These are phyloP conservation scores for Tolypocladium inflatum DNA, from an alignment of 2,329 filamentous ascomycete genomes.

Conservation along the genomic window DNA sequence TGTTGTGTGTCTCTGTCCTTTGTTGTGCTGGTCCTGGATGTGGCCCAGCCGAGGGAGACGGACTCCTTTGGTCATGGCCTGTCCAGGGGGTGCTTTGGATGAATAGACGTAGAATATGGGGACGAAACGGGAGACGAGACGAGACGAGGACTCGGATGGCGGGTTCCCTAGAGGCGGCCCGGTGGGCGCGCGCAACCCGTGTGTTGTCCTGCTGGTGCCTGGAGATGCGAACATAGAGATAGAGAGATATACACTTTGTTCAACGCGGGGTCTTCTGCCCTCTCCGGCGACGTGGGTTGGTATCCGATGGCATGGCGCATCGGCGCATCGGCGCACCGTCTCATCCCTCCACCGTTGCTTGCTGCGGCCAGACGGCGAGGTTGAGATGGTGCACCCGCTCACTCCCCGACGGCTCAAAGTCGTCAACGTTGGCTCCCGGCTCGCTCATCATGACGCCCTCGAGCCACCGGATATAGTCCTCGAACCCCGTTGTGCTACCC, in stretches of 20 bases:
- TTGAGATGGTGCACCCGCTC: background rate
- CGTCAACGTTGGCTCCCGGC: slow-evolving; percentile 10
- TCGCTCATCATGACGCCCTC: slow-evolving; percentile 23
- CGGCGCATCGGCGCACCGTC: background rate
- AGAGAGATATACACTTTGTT: background rate
- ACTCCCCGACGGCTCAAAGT: slow-evolving; percentile 7
- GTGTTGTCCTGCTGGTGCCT: background rate
- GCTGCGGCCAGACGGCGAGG: background rate
- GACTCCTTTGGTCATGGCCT: background rate
- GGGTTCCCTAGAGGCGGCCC: background rate
- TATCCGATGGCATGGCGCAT: background rate
- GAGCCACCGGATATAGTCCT: slow-evolving; percentile 32
- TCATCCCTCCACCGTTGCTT: background rate
- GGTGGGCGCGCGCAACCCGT: background rate
- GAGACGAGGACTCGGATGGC: background rate
- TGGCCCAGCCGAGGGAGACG: background rate
- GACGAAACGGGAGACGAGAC: background rate
- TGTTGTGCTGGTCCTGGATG: background rate
- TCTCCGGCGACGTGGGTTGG: background rate
- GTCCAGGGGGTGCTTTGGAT: background rate
- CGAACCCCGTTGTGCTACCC: slow-evolving; percentile 30
- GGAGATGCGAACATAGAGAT: background rate
- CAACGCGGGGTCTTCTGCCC: background rate
- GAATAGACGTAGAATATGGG: background rate
- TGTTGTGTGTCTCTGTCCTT: background rate